phyloP scores from a whole-genome alignment of 1,139 yeast genomes.

The Kodamaea anthophila region DNA sequence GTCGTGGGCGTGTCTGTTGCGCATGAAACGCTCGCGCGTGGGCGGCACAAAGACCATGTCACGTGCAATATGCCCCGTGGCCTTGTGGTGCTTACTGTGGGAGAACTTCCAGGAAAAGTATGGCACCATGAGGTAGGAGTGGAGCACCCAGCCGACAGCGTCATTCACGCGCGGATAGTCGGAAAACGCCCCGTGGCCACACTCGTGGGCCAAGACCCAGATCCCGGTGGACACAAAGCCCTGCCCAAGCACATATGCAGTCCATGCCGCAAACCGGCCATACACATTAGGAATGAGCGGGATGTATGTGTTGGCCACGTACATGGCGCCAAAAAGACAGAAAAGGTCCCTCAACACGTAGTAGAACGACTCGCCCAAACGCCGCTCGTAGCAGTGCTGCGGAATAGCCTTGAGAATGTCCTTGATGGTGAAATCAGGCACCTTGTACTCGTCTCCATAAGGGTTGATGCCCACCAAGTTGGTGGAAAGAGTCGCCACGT shows the following conservation, averaged over 20 bases:
- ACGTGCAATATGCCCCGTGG: conserved; percentile 73
- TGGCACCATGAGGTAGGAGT: conserved; percentile 73
- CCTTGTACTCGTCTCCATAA: conserved; percentile 51
- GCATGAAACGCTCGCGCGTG: conserved; percentile 45
- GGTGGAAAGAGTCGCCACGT: conserved; percentile 28
- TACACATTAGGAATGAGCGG: conserved; percentile 22
- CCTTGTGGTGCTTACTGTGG: conserved; percentile 84
- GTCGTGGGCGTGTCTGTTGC: conserved; percentile 31
- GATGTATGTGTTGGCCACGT: conserved; percentile 48
- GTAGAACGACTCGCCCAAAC: conserved; percentile 48
- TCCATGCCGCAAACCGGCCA: conserved; percentile 24
- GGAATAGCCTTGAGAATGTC: conserved; percentile 71
- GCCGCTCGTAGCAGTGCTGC: conserved; percentile 66
- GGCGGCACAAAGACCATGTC: conserved; percentile 82
- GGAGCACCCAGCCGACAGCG: conserved; percentile 75
- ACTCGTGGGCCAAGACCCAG: conserved; percentile 88
- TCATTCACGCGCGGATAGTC: conserved; percentile 68
- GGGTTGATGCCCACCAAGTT: conserved; percentile 49
- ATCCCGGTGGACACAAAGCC: conserved; percentile 73
- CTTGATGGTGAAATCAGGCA: conserved; percentile 69
- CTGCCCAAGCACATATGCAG: conserved; percentile 36
- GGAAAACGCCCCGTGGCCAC: conserved; percentile 84
- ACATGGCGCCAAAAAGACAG: conserved; percentile 45
- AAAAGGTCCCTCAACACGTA: conserved; percentile 63
- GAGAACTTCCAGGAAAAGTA: conserved; percentile 82